phyloP scores from a whole-genome alignment of 768 basidiomycete genomes.

The Pisolithus marmoratus region DNA sequence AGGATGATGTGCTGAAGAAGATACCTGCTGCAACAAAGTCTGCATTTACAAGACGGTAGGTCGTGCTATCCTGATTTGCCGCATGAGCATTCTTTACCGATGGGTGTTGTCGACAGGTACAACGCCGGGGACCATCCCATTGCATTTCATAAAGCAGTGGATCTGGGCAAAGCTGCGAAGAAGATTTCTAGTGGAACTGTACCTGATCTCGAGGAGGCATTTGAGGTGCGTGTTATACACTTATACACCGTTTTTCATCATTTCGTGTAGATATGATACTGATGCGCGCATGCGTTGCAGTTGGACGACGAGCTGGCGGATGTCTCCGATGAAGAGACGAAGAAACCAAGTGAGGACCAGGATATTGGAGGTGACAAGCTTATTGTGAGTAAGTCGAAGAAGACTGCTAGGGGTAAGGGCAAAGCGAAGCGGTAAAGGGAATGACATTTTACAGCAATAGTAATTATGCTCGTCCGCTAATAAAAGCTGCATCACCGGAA shows the following conservation, averaged over 20 bases:
- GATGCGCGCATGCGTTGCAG: constrained; percentile 17
- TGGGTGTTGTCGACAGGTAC: constrained; percentile 51
- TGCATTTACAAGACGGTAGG: constrained; percentile 79
- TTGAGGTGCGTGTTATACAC: constrained; percentile 50
- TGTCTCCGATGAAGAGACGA: constrained; percentile 45
- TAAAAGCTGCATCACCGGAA: too few species aligned
- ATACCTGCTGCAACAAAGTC: constrained; percentile 79
- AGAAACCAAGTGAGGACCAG: constrained; percentile 29
- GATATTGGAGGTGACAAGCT: constrained; percentile 53
- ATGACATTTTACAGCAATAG: too few species aligned
- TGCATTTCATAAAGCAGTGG: constrained; percentile 85
- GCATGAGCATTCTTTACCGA: background rate
- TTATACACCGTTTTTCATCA: background rate
- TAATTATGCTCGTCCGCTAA: too few species aligned
- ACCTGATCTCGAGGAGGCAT: constrained; percentile 91
- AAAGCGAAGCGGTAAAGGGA: constrained; percentile 2
- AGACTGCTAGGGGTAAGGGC: background rate
- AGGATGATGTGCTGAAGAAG: constrained; percentile 80
- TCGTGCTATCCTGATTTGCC: background rate
- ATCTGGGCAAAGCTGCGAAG: constrained; percentile 75
- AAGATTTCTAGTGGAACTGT: constrained; percentile 68
- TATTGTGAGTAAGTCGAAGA: constrained; percentile 44
- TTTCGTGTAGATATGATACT: background rate
- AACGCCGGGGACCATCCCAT: constrained; percentile 89
- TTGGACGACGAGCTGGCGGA: constrained; percentile 43